phyloP scores from a whole-genome alignment of 768 basidiomycete species.

The Nevesoporus exiguus region DNA sequence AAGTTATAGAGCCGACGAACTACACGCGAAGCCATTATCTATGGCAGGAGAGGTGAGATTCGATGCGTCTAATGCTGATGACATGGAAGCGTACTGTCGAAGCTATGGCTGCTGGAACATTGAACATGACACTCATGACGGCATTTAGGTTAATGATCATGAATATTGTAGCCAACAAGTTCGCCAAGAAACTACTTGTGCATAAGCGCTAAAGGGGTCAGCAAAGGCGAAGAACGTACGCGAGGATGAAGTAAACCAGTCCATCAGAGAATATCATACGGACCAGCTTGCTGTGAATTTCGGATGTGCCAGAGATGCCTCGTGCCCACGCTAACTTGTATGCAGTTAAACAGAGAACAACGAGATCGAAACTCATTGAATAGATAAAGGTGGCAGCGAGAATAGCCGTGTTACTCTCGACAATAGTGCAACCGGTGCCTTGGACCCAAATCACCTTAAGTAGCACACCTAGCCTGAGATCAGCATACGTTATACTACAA shows the following conservation, averaged over 20 bases:
- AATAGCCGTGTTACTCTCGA: constrained; percentile 56
- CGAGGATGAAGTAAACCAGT: constrained; percentile 71
- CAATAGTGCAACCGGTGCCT: constrained; percentile 50
- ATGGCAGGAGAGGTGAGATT: not conserved
- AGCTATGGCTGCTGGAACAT: constrained; percentile 57
- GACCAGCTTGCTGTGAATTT: constrained; percentile 45
- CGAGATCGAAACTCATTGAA: constrained; percentile 69
- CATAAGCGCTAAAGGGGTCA: constrained; percentile 27
- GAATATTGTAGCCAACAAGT: constrained; percentile 48
- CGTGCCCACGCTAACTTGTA: constrained; percentile 48
- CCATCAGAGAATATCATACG: constrained; percentile 70
- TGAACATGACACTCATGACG: constrained; percentile 65
- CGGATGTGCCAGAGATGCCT: constrained; percentile 13
- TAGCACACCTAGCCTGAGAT: constrained; percentile 45
- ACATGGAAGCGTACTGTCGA: constrained; percentile 40
- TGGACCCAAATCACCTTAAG: constrained; percentile 55
- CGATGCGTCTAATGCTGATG: not conserved
- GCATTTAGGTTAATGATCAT: constrained; percentile 64
- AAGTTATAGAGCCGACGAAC: constrained; percentile 60
- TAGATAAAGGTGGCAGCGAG: constrained; percentile 73
- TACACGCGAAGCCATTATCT: constrained; percentile 60
- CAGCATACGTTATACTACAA: not conserved
- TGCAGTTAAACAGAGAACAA: constrained; percentile 56
- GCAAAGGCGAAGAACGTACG: constrained; percentile 39
- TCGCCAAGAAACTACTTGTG: constrained; percentile 37